A percentile compares a stretch with the other conserved stretches of the same genome.
These are phyloP conservation scores for Lomentospora prolificans DNA, from an alignment of 2,329 filamentous ascomycete species.

Conservation along the genomic window DNA sequence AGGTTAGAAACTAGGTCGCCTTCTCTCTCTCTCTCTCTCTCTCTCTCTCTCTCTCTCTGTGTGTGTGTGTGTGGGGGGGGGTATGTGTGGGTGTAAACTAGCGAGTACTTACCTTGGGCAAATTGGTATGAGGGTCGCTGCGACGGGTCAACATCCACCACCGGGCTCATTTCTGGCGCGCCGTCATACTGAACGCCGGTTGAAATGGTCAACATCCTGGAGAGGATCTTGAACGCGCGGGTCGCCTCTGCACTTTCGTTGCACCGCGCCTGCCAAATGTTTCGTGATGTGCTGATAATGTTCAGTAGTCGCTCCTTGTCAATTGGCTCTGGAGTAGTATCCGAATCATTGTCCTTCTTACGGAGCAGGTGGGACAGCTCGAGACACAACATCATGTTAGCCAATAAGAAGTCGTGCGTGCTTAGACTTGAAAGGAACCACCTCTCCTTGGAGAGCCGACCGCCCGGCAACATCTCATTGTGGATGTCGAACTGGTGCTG, in stretches of 20 bases:
- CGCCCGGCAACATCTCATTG: conserved; percentile 26
- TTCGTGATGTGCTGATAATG: conserved; percentile 18
- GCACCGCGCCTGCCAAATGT: conserved; percentile 18
- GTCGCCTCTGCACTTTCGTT: conserved; percentile 18
- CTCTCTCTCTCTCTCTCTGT: too few species aligned
- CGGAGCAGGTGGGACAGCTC: conserved; percentile 18
- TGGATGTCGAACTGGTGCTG: conserved; percentile 32
- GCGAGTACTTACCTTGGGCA: conserved; percentile 6
- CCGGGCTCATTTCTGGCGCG: conserved; percentile 8
- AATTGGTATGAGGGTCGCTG: conserved; percentile 11
- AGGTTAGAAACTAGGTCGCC: not conserved
- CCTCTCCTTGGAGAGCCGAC: conserved; percentile 26
- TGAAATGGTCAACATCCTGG: conserved; percentile 20
- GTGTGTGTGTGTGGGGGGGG: too few species aligned
- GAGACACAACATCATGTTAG: conserved; percentile 34
- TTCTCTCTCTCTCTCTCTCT: too few species aligned
- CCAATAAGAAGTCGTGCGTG: conserved; percentile 35
- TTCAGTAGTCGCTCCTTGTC: conserved; percentile 17
- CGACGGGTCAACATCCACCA: not conserved
- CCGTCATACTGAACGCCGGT: conserved; percentile 16
- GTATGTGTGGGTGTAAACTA: not conserved
- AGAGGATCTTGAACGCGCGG: conserved; percentile 20
- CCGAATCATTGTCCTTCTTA: conserved; percentile 7
- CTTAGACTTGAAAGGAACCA: conserved; percentile 33
- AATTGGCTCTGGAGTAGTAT: conserved; percentile 11